Conservation (phyloP, 352 stramenopile genomes). For the Pythium brassicae region DNA sequence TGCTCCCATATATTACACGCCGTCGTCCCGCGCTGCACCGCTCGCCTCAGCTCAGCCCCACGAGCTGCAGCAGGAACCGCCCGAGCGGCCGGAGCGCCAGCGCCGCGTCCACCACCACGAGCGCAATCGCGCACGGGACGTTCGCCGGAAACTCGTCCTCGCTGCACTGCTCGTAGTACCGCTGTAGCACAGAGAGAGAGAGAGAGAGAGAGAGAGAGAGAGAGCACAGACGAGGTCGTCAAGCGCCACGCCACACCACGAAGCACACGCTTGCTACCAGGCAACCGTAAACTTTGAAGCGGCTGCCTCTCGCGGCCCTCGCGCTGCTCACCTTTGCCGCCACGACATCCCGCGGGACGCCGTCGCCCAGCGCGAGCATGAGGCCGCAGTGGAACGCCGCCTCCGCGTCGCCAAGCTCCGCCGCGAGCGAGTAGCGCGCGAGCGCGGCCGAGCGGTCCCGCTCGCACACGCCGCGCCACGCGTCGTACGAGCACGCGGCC, state of each 20-base stretch:
- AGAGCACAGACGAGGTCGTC: neutral
- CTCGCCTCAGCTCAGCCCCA: conserved; percentile 4
- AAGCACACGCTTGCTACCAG: neutral
- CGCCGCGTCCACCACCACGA: conserved; percentile 28
- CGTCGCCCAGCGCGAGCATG: conserved; percentile 52
- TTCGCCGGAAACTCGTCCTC: conserved; percentile 53
- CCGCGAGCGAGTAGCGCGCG: conserved; percentile 45
- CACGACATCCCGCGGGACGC: conserved; percentile 30
- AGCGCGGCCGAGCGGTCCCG: conserved; percentile 49
- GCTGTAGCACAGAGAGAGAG: conserved; percentile 12
- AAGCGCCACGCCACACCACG: neutral
- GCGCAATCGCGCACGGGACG: conserved; percentile 46
- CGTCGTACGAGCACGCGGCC: conserved; percentile 54
- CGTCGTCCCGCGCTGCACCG: too few species aligned
- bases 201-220: neutral
- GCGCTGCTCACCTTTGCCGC: conserved; percentile 25
- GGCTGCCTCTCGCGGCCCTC: neutral
- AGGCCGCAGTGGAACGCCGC: conserved; percentile 58
- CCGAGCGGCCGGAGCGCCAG: conserved; percentile 7
- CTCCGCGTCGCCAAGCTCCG: conserved; percentile 50
- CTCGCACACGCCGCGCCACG: conserved; percentile 49
- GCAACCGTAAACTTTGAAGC: too few species aligned
- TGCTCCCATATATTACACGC: neutral
- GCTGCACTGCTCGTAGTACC: conserved; percentile 47
- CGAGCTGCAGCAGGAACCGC: neutral